phyloP scores from a whole-genome alignment of 805 yeast genomes.

The Babjeviella inositovora region DNA sequence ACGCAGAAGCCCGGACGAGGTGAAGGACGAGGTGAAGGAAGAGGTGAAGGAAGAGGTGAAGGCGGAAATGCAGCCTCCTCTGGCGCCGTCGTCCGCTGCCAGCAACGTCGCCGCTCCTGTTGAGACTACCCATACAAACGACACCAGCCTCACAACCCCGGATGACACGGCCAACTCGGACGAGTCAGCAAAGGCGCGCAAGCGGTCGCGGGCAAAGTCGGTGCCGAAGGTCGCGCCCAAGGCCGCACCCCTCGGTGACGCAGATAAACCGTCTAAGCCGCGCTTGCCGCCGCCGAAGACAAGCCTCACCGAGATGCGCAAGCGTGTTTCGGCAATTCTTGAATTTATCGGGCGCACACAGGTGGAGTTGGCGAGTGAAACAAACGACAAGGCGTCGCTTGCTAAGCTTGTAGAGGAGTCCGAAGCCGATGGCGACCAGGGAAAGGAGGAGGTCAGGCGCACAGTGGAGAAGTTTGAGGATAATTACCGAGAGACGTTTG shows the following conservation, averaged over 20 bases:
- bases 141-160: no score
- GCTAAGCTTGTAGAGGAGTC: conserved; percentile 2
- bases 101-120: no score
- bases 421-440: conserved; percentile 7
- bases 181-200: no score
- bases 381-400: conserved; percentile 25
- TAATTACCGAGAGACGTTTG: conserved; percentile 42
- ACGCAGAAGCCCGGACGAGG: no score
- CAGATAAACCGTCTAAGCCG: conserved; percentile 67
- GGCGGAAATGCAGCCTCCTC: no score
- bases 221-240: not conserved
- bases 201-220: not conserved
- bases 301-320: conserved; percentile 69
- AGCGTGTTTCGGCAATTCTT: conserved; percentile 76
- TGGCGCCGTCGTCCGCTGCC: no score
- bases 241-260: conserved; percentile 14
- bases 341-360: conserved; percentile 87
- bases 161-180: no score
- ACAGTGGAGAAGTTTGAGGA: conserved; percentile 12
- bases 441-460: conserved; percentile 5
- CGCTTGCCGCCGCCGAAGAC: conserved; percentile 67
- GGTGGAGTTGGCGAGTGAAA: conserved; percentile 64
- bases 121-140: no score
- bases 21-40: conserved; percentile 7
- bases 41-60: conserved; percentile 2